Evolutionary conservation across 208 protist species (phyloP), one percentile per base, ranked within the genome.

Genomic region (Spongospora subterranea): DNA sequence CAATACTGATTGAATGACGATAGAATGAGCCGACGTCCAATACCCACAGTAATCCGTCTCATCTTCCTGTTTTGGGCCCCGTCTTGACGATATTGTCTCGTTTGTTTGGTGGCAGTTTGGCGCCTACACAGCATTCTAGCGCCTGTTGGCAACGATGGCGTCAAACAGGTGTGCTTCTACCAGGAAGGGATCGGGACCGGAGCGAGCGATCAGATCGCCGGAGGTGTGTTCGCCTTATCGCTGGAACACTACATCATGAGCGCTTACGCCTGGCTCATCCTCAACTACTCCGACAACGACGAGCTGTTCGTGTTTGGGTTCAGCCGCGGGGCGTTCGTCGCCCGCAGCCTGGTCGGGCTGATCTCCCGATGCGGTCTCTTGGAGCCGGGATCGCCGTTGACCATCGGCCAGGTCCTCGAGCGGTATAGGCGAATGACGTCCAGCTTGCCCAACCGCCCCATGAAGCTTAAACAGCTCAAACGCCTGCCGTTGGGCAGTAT

Each of bases 221-320:
- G 71, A 6, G 71, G 71, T 6, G 6, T 82, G 17, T 82, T 82
- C 71, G 71, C 71, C 11, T 35, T 82, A 20, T 6, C 17, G 6
- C n/a, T 82, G 6, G 71, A 35, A 20, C 40, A 35, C 6, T 82
- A 35, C 17, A 82, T 82, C n/a, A 82, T 39, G 35, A 39, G 17
- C 71, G 71, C 71, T 13, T 82, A 82, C n/a, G 71, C 11, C n/a
- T 82, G 71, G 71, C 6, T 82, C 13, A 43, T 82, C 17, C 35
- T 20, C 6, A 6, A 82, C n/a, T 82, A 82, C 71, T 40, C n/a
- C n/a, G 17, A 6, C 11, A n/a, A 43, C 71, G 6, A 35, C 71
- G 71, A 82, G 6, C 35, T 82, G 35, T 82, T 82, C 71, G 11
- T 82, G 35, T 82, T 82, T n/a, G 71, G 71, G n/a, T 82, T 82